Conservation (phyloP, 139 green algal genomes). For the Tetraselmis chui region DNA sequence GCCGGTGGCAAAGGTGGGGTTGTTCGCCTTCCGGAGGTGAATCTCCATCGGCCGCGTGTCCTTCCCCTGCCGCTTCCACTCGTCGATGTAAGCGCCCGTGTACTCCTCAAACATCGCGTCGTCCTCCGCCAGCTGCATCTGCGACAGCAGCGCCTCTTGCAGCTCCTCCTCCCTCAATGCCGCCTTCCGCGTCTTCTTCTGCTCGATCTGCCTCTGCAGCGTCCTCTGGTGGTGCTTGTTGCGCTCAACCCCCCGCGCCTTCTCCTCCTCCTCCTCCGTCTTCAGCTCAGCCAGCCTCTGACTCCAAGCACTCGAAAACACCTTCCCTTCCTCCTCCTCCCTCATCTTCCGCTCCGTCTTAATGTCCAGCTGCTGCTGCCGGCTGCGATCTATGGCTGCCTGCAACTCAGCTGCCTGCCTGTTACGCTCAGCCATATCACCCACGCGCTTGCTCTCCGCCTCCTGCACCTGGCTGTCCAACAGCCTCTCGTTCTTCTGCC, state of each 20-base stretch:
- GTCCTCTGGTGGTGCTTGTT: slow-evolving; percentile 32
- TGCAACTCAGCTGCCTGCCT: neutral
- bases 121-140: slow-evolving; percentile 14
- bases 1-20: neutral
- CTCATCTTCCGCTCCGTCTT: slow-evolving; percentile 21
- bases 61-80: slow-evolving; percentile 48
- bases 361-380: slow-evolving; percentile 37
- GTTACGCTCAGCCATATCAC: slow-evolving; percentile 1
- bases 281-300: slow-evolving; percentile 32
- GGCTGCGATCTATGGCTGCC: slow-evolving; percentile 7
- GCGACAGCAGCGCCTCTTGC: slow-evolving; percentile 15
- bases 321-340: slow-evolving; percentile 22
- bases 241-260: slow-evolving; percentile 21
- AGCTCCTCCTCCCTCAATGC: slow-evolving; percentile 17
- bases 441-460: slow-evolving; percentile 1
- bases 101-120: slow-evolving; percentile 41
- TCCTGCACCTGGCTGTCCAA: neutral
- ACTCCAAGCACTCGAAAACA: slow-evolving; percentile 36
- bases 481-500: slow-evolving; percentile 9
- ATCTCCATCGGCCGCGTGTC: slow-evolving; percentile 44
- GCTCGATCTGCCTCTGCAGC: slow-evolving; percentile 41
- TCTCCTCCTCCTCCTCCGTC: slow-evolving; percentile 49
- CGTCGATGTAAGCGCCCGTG: slow-evolving; percentile 42
- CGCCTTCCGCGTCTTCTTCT: slow-evolving; percentile 17
- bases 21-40: neutral